phyloP scores from a whole-genome alignment of 2,329 filamentous ascomycete genomes.

The Trematosphaeria pertusa region DNA sequence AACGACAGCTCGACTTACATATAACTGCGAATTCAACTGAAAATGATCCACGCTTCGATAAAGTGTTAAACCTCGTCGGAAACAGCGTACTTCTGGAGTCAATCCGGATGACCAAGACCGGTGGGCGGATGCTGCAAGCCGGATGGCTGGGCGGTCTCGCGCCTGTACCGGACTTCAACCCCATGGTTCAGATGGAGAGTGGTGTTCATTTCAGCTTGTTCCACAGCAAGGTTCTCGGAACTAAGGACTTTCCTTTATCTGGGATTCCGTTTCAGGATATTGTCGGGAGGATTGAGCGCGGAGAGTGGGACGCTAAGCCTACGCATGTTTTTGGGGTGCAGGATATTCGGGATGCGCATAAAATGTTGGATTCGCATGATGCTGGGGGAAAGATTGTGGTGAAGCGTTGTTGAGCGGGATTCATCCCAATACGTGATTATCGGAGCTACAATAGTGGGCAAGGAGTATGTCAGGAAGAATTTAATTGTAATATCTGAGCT shows the following conservation, averaged over 20 bases:
- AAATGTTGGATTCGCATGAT: constrained; percentile 11
- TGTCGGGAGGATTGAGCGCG: constrained; percentile 45
- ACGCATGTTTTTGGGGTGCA: constrained; percentile 10
- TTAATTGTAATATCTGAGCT: too few relatives aligned
- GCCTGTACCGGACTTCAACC: constrained; percentile 52
- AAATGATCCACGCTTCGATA: constrained; percentile 10
- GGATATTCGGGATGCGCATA: constrained; percentile 15
- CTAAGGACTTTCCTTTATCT: constrained; percentile 46
- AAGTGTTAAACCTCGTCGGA: constrained; percentile 11
- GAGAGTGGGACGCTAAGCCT: constrained; percentile 17
- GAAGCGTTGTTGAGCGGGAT: too few relatives aligned
- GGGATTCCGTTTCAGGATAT: constrained; percentile 51
- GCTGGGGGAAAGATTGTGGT: constrained; percentile 16
- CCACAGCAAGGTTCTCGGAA: constrained; percentile 49
- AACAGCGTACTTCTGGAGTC: constrained; percentile 41
- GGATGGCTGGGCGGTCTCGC: constrained; percentile 52
- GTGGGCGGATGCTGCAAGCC: constrained; percentile 48
- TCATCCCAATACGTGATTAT: too few relatives aligned
- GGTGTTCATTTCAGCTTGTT: constrained; percentile 58
- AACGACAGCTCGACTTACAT: too few relatives aligned
- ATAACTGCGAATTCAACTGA: too few relatives aligned
- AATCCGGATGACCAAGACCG: constrained; percentile 41
- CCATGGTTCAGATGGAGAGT: constrained; percentile 53
- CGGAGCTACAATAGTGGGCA: too few relatives aligned
- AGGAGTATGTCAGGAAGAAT: too few relatives aligned